Conservation (phyloP, 2,329 filamentous ascomycete species). For the Pezicula radicicola region DNA sequence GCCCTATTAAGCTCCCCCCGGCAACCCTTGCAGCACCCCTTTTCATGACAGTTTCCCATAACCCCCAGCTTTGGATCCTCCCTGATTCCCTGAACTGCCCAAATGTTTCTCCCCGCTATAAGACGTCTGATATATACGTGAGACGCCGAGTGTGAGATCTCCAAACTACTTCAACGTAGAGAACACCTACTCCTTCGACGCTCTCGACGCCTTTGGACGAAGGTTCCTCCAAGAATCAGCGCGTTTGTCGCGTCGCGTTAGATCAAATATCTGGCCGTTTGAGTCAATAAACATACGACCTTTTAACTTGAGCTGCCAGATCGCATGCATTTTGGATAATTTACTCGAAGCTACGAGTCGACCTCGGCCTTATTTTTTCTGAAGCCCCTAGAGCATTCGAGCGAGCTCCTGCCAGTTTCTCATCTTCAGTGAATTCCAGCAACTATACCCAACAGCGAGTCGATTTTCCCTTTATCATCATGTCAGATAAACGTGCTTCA, state of each 20-base stretch:
- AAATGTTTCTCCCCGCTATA: slow-evolving; percentile 1
- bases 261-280: neutral
- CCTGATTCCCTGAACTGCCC: no score
- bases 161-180: neutral
- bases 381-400: neutral
- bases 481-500: slow-evolving; percentile 24
- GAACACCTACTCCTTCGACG: neutral
- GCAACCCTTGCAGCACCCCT: no score
- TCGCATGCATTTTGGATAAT: no score
- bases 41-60: neutral
- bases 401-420: neutral
- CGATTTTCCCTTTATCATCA: neutral
- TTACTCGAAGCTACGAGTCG: no score
- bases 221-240: neutral
- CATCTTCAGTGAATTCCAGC: neutral
- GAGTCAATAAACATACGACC: neutral
- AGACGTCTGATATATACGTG: slow-evolving; percentile 13
- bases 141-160: slow-evolving; percentile 19
- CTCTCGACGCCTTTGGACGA: neutral
- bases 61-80: neutral
- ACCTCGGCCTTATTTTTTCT: neutral
- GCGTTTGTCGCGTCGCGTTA: neutral
- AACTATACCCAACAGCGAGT: neutral
- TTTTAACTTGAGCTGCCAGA: no score
- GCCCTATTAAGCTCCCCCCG: no score